Base-by-base conservation (phyloP, 345 rosid genomes). In the Citrus inodora region DNA sequence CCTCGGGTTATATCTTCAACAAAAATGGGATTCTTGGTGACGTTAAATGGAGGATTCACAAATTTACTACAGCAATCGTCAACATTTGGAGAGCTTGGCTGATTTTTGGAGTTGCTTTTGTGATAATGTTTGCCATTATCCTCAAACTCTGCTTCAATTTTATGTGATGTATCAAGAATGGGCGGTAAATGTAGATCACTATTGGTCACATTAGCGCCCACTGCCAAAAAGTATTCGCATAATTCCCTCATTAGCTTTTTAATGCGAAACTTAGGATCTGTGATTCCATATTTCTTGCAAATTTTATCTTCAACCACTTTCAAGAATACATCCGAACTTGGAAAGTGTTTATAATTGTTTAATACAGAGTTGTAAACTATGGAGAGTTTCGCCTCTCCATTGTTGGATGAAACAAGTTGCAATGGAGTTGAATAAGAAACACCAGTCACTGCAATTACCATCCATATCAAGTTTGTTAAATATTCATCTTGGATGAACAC, bases 1-100 rank as follows among this genome's bases (percentile, higher is more conserved):
- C 89, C 89, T 30, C 82, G 67, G 2, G 84, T 37, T 63, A 84
- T 76, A 73, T 87, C 87, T 13, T 73, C n/a, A 38, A 79, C 14
- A 68, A 80, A 82, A 60, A 35, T 42, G 3, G 75, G 79, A 46
- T 80, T 40, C n/a, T 76, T 82, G 74, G 25, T 5, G 19, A 68
- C 70, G 21, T 55, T 55, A 30, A 61, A 11, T 32, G 16, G 4
- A 58, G 14, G 53, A 17, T 37, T 53, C 22, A 22, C 53, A 22
- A 22, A 6, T 67, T 67, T 67, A n/a, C 53, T 27, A 67, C 10
- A 37, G 71, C 51, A 67, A 67, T 22, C 51, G 21, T 67, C 71
- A 67, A 37, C 19, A 22, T 32, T 59, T 38, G 21, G 40, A 40
- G 5, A 24, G 53, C 53, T 22, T 40, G 32, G 71, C 8, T 4